Evolutionary conservation across 192 early-diverging fungal genomes (phyloP), one percentile per base, ranked within the genome.

Genomic region (Linnemannia hyalina): DNA sequence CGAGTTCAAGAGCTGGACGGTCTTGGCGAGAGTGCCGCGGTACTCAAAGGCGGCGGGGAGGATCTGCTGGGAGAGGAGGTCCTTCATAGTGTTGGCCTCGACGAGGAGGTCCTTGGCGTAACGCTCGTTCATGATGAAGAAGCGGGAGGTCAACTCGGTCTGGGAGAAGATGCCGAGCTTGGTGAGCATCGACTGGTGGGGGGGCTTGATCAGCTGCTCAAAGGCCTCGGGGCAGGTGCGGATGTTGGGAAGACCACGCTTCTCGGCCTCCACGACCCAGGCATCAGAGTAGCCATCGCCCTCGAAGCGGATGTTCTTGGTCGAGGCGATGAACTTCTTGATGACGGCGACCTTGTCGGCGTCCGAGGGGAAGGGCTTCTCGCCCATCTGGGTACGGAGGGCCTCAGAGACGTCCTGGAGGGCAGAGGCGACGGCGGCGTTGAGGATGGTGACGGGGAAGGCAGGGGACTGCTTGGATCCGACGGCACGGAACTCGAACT

Each of bases 401-500:
- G 91, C 94, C 38, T 88, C 94, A 29, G 91, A 90, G 78, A 99
- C 93, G 70, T 94, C 93, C 80, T 80, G 88, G 63, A 99, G 77
- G 22, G 97, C 95, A 15, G 94, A 93, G 20, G 97, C 94, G 36
- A 99, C 97, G 60, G 97, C 96, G 78, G 96, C 92, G 93, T 99
- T 99, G 68, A 99, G 90, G 77, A 99, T 89, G 0, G 97, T 96
- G 68, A 97, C 94, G 22, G 98, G 97, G 95, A 98, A 99, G 49
- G 98, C 97, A 40, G 97, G 96, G 29, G 97, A 98, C 91, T 98
- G 97, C 92, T 98, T 98, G 81, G 98, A 98, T 57, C 98, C 98
- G 40, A 99, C 97, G 57, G 98, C 97, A 90, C 97, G 96, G 97
- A 98, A 99, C 93, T 99, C 98, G 82, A 99, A 99, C 94, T 99